Conservation (phyloP, 2,329 filamentous ascomycete genomes). For the Pseudogymnoascus sp. region DNA sequence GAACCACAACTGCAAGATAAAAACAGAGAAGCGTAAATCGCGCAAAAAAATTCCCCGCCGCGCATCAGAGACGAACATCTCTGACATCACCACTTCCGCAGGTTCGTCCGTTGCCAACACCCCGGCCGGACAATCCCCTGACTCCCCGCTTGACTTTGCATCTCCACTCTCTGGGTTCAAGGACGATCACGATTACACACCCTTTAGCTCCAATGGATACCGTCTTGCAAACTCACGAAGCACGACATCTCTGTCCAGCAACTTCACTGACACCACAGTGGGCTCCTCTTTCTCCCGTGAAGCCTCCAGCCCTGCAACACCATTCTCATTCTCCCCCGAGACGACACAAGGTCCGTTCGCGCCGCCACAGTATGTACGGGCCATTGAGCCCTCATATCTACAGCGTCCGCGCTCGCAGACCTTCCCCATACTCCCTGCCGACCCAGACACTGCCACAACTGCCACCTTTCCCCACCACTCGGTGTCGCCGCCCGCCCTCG, state of each 20-base stretch:
- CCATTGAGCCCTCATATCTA: slow-evolving; percentile 43
- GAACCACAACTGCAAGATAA: slow-evolving; percentile 44
- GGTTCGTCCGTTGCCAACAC: slow-evolving; percentile 52
- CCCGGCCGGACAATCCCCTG: slow-evolving; percentile 61
- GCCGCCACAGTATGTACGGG: slow-evolving; percentile 43
- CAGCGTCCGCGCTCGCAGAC: slow-evolving; percentile 82
- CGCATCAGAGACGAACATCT: slow-evolving; percentile 63
- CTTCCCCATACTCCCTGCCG: slow-evolving; percentile 64
- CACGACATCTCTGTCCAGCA: slow-evolving; percentile 59
- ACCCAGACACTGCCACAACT: slow-evolving; percentile 31
- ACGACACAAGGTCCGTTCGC: slow-evolving; percentile 61
- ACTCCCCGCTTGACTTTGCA: slow-evolving; percentile 60
- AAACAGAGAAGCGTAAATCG: slow-evolving; percentile 59
- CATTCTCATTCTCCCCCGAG: slow-evolving; percentile 71
- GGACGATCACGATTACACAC: slow-evolving; percentile 58
- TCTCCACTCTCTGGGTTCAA: slow-evolving; percentile 63
- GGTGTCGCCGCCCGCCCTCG: slow-evolving; percentile 40
- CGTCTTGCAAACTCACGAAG: slow-evolving; percentile 60
- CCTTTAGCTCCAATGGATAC: slow-evolving; percentile 48
- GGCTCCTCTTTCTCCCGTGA: slow-evolving; percentile 63
- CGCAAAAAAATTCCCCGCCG: slow-evolving; percentile 31
- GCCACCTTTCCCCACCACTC: slow-evolving; percentile 28
- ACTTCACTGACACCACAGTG: slow-evolving; percentile 54
- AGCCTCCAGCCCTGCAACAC: slow-evolving; percentile 65
- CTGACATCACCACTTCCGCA: slow-evolving; percentile 55